A percentile compares a stretch with the other conserved stretches of the same genome.
These are phyloP conservation scores for Metarhizium robertsii DNA, from an alignment of 2,329 filamentous ascomycete genomes.

Conservation along the genomic window DNA sequence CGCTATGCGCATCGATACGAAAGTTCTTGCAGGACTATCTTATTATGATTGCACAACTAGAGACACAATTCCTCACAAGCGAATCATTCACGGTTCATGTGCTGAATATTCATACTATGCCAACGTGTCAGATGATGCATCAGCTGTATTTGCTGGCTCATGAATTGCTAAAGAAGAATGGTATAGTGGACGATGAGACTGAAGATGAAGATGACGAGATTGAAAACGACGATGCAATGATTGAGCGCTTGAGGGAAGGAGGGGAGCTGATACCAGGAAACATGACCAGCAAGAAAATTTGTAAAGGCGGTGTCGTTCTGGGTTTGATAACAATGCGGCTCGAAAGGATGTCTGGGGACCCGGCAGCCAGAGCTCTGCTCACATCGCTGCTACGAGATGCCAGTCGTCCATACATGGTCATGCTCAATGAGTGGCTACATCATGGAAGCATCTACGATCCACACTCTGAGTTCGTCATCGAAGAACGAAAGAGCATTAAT, in stretches of 20 bases:
- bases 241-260: slow-evolving; percentile 81
- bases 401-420: slow-evolving; percentile 90
- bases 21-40: slow-evolving; percentile 90
- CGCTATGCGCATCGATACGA: slow-evolving; percentile 87
- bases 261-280: slow-evolving; percentile 71
- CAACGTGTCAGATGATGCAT: slow-evolving; percentile 82
- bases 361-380: slow-evolving; percentile 74
- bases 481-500: slow-evolving; percentile 91
- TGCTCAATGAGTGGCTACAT: slow-evolving; percentile 98
- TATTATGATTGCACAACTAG: slow-evolving; percentile 83
- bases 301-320: slow-evolving; percentile 93
- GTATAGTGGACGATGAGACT: slow-evolving; percentile 71
- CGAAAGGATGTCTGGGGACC: slow-evolving; percentile 87
- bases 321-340: slow-evolving; percentile 76
- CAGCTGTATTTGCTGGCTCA: slow-evolving; percentile 83
- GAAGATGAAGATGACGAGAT: slow-evolving; percentile 62
- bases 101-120: slow-evolving; percentile 82
- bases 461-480: slow-evolving; percentile 87
- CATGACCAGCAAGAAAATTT: slow-evolving; percentile 81
- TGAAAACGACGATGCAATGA: slow-evolving; percentile 80
- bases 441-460: slow-evolving; percentile 92
- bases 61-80: slow-evolving; percentile 86
- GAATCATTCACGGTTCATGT: slow-evolving; percentile 86
- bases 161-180: slow-evolving; percentile 82
- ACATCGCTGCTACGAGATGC: slow-evolving; percentile 78